A percentile compares a stretch with the other conserved stretches of the same genome.
Conservation (phyloP, 805 yeast species). For the Lachancea sp. region DNA sequence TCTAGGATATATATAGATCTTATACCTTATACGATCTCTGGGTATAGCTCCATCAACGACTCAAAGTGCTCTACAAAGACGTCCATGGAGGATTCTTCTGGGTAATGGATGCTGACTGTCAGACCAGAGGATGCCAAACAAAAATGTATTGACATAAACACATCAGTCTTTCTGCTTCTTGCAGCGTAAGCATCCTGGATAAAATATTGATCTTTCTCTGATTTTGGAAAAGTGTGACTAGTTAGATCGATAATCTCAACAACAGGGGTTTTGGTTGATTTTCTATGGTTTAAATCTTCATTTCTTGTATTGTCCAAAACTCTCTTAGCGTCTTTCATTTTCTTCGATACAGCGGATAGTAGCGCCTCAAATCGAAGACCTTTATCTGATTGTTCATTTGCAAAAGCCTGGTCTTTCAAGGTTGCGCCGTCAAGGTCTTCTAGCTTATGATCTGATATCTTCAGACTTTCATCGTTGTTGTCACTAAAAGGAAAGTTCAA, state of each 20-base stretch:
- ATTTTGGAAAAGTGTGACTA: background rate
- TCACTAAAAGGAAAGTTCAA: background rate
- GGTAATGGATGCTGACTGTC: constrained; percentile 26
- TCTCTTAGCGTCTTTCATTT: constrained; percentile 13
- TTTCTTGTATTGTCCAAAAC: constrained; percentile 28
- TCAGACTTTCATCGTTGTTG: background rate
- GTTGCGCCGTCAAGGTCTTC: background rate
- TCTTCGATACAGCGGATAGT: constrained; percentile 16
- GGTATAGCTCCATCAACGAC: constrained; percentile 21
- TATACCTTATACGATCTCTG: background rate
- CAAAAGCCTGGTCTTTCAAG: background rate
- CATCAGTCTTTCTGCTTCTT: constrained; percentile 18
- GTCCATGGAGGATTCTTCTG: constrained; percentile 24
- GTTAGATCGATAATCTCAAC: constrained; percentile 27
- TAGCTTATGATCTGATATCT: background rate
- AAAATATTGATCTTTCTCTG: constrained; percentile 5
- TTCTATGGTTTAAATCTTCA: constrained; percentile 9
- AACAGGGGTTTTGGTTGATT: constrained; percentile 5
- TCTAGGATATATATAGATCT: background rate
- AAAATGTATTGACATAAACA: constrained; percentile 25
- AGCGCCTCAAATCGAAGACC: constrained; percentile 23
- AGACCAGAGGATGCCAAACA: constrained; percentile 22
- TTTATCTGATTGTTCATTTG: background rate
- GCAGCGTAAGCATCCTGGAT: constrained; percentile 22
- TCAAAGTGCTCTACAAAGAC: constrained; percentile 26